Evolutionary conservation across 2,329 filamentous ascomycete species (phyloP).

Genomic region (Trichoderma polysporum): DNA sequence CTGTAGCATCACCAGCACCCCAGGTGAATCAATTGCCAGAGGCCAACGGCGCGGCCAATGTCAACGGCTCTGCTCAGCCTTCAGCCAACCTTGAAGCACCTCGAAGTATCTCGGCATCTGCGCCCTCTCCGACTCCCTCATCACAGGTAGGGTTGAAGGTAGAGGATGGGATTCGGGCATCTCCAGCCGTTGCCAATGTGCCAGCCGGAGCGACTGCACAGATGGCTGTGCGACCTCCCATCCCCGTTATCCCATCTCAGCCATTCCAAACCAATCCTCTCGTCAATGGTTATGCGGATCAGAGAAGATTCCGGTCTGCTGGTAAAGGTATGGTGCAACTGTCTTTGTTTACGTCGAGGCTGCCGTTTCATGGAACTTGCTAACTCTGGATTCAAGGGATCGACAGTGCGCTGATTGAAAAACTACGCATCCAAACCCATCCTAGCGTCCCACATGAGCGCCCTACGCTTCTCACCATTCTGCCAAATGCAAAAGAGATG

Average conservation of each 20-base stretch:
- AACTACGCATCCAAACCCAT: constrained; percentile 66
- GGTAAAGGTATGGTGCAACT: constrained; percentile 42
- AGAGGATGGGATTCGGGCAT: constrained; percentile 34
- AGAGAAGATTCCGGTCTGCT: constrained; percentile 38
- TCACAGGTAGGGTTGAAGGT: constrained; percentile 35
- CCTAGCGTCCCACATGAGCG: constrained; percentile 61
- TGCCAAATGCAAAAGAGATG: constrained; percentile 62
- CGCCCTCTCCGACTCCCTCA: constrained; percentile 48
- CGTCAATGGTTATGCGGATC: constrained; percentile 37
- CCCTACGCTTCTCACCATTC: constrained; percentile 62
- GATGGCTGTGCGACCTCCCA: constrained; percentile 22
- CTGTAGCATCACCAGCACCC: constrained; percentile 51
- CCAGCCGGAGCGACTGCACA: constrained; percentile 25
- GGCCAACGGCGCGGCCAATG: constrained; percentile 23
- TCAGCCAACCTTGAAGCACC: constrained; percentile 37
- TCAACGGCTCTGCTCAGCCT: constrained; percentile 19
- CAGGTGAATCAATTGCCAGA: constrained; percentile 33
- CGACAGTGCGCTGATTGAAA: constrained; percentile 65
- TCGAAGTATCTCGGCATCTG: constrained; percentile 41
- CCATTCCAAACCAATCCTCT: constrained; percentile 32
- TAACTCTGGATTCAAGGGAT: constrained; percentile 42
- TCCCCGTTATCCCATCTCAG: constrained; percentile 23
- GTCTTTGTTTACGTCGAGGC: neutral
- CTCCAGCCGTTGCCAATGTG: constrained; percentile 27
- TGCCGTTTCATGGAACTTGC: neutral